Evolutionary conservation across 805 yeast genomes (phyloP), one percentile per base, ranked within the genome.

Genomic region (Starmerella floris): DNA sequence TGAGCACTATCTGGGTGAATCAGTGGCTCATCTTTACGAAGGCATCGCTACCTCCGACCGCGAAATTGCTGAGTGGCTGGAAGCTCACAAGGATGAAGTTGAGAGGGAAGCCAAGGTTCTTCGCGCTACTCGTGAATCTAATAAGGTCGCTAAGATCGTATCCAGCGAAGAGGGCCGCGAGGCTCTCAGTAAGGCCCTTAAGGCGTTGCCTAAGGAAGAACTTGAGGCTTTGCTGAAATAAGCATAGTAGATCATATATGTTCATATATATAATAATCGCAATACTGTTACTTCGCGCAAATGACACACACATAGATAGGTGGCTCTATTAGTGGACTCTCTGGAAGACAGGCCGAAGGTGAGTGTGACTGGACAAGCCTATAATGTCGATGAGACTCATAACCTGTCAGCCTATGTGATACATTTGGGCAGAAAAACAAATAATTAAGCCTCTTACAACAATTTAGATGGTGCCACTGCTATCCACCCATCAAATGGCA

Each of bases 1-100:
- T 60, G 98, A 91, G 66, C 94, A 83, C 63, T 83, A 84, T 64
- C 68, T 88, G 41, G 66, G 66, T 20, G 52, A 45, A 45, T 26
- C 39, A 16, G 35, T 44, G 13, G 42, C 40, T 11, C 45, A 41
- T 17, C 23, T 52, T 4, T 32, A 38, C 27, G 50, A 45, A 2
- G 71, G 80, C 46, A 79, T 81, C 54, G 49, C 39, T 15, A 79
- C 77, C 11, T 69, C 80, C 53, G 96, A 88, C 61, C 69, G 70
- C 57, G 80, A 72, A 27, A 88, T 85, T 49, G 83, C 91, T 46
- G 69, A 68, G 46, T 87, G 87, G 85, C 42, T 45, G 16, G 52
- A 47, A 19, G 27, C 41, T 5, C 41, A 45, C 43, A 25, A 41
- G 35, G 46, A 40, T 19, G 45, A 43, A n/a, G 41, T 50, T 9